A percentile compares a stretch with the other conserved stretches of the same genome.
phyloP scores from a whole-genome alignment of 2,329 filamentous ascomycete species.

The Alternaria novae-zelandiae region DNA sequence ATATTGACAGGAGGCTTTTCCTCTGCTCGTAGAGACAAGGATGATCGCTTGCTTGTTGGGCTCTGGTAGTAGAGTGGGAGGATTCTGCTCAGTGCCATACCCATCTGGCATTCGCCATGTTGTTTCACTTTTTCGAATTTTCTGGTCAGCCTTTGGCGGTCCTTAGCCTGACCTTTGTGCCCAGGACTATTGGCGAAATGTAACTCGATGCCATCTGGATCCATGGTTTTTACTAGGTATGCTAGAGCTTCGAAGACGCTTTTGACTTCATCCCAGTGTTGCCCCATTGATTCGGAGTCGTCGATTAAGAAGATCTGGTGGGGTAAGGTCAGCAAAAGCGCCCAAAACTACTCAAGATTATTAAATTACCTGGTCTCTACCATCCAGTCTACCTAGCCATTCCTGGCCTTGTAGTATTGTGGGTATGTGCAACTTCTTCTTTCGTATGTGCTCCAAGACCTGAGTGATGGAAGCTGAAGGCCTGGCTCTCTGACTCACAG shows the following conservation, averaged over 20 bases:
- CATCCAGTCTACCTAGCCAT: neutral
- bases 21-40: neutral
- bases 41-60: neutral
- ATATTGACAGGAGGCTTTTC: neutral
- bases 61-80: neutral
- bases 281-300: slow-evolving; percentile 17
- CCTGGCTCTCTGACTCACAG: rapidly evolving
- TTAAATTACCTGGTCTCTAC: slow-evolving; percentile 19
- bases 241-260: slow-evolving; percentile 12
- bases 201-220: slow-evolving; percentile 27
- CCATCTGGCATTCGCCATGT: slow-evolving; percentile 6
- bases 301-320: slow-evolving; percentile 24
- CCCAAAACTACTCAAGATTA: rapidly evolving
- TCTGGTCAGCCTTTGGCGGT: too few relatives aligned
- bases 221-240: slow-evolving; percentile 21
- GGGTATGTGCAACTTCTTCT: too few relatives aligned
- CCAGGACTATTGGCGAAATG: slow-evolving; percentile 17
- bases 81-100: neutral
- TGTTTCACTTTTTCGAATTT: neutral
- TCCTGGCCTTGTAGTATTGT: rapidly evolving
- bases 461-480: neutral
- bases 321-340: too few relatives aligned
- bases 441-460: rapidly evolving
- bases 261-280: slow-evolving; percentile 6
- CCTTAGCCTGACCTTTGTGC: too few relatives aligned